phyloP scores from a whole-genome alignment of 2,329 filamentous ascomycete species.

The Pezicula carpinea region DNA sequence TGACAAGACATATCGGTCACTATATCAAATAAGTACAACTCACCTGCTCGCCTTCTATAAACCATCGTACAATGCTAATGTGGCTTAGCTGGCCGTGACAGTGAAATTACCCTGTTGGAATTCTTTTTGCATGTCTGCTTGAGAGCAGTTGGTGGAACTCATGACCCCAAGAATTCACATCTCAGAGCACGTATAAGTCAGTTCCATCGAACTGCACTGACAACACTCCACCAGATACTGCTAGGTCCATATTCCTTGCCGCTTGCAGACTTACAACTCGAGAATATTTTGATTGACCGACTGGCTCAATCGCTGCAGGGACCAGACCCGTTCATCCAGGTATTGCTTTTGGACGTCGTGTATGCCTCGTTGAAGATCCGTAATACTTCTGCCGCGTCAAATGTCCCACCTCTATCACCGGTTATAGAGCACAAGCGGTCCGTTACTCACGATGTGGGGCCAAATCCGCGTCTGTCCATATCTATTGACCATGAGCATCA shows the following conservation, averaged over 20 bases:
- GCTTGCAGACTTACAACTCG: slow-evolving; percentile 61
- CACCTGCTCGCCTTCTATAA: background rate
- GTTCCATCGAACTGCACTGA: slow-evolving; percentile 67
- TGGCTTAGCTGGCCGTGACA: slow-evolving; percentile 44
- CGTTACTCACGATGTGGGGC: slow-evolving; percentile 25
- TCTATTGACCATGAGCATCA: slow-evolving; percentile 36
- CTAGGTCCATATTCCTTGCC: slow-evolving; percentile 55
- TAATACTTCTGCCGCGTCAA: slow-evolving; percentile 30
- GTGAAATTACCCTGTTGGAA: slow-evolving; percentile 58
- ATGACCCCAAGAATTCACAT: slow-evolving; percentile 31
- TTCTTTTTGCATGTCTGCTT: slow-evolving; percentile 65
- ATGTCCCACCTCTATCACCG: slow-evolving; percentile 18
- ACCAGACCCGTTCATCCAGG: slow-evolving; percentile 67
- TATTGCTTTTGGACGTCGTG: slow-evolving; percentile 73
- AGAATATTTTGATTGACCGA: slow-evolving; percentile 64
- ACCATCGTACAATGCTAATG: slow-evolving; percentile 11
- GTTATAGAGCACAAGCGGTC: slow-evolving; percentile 22
- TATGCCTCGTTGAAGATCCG: slow-evolving; percentile 67
- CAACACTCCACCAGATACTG: slow-evolving; percentile 66
- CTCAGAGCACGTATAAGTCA: slow-evolving; percentile 52
- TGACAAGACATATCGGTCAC: slow-evolving; percentile 39
- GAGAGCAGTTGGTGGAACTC: slow-evolving; percentile 49
- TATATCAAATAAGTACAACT: slow-evolving; percentile 47
- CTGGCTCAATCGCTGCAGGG: slow-evolving; percentile 56
- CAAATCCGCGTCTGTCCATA: slow-evolving; percentile 38